Conservation (phyloP, 192 early-diverging fungal genomes). For the Rhizoclosmatium sp. region DNA sequence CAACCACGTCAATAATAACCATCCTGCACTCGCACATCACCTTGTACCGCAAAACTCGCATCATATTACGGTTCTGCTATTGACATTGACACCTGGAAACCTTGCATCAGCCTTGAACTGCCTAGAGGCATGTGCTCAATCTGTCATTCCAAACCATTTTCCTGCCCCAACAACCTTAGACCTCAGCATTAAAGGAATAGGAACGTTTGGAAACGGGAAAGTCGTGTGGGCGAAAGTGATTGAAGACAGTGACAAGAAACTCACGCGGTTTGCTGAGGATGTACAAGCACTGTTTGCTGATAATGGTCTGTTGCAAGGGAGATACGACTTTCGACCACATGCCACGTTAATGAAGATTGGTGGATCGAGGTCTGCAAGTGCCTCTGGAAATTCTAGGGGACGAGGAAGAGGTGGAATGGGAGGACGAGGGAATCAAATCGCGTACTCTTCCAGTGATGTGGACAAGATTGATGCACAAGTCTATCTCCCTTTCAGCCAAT, state of each 20-base stretch:
- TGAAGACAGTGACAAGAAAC: not conserved
- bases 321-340: slow-evolving; percentile 15
- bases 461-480: not conserved
- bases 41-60: not conserved
- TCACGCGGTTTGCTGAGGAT: slow-evolving; percentile 7
- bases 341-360: slow-evolving; percentile 23
- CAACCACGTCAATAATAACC: not conserved
- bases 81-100: not conserved
- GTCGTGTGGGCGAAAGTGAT: slow-evolving; percentile 19
- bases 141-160: not conserved
- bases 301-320: not conserved
- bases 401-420: not conserved
- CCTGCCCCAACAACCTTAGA: not conserved
- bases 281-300: slow-evolving; percentile 9
- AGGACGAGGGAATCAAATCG: not conserved
- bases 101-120: not conserved
- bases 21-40: not conserved
- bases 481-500: slow-evolving; percentile 7
- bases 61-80: slow-evolving; percentile 15
- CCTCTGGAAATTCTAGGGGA: not conserved
- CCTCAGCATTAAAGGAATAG: not conserved
- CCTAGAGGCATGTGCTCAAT: not conserved
- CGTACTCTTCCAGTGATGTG: not conserved
- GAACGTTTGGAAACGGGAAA: slow-evolving; percentile 21
- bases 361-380: not conserved